Percentiles rank a stretch among this genome's conserved stretches.
Conservation (phyloP, 2,329 filamentous ascomycete species). For the Chaetomiaceae sp. region DNA sequence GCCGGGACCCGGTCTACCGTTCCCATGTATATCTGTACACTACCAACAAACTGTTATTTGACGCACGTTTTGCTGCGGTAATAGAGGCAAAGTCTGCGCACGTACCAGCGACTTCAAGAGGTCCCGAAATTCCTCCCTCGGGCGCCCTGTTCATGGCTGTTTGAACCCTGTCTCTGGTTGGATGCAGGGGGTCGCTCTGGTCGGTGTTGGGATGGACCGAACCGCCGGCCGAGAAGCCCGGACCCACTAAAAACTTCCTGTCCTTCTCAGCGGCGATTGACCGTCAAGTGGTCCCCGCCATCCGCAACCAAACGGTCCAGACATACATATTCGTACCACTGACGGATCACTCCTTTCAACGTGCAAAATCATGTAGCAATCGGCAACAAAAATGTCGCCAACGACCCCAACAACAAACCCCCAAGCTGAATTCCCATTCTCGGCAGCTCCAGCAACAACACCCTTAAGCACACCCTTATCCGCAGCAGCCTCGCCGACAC, state of each 20-base stretch:
- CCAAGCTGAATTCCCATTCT: conserved; percentile 2
- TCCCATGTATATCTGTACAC: conserved; percentile 11
- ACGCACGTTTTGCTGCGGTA: not conserved
- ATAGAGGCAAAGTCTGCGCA: not conserved
- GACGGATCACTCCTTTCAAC: not conserved
- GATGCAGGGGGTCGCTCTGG: no score
- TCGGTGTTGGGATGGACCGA: conserved; percentile 5
- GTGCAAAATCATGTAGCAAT: conserved; percentile 18
- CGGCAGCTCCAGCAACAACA: conserved; percentile 5
- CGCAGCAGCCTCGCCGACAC: not conserved
- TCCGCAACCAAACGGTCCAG: not conserved
- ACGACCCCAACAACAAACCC: not conserved
- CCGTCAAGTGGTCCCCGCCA: not conserved
- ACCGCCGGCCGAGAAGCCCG: conserved; percentile 1
- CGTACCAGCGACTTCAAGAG: not conserved
- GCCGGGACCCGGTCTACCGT: no score
- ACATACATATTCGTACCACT: no score
- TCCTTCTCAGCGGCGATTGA: not conserved
- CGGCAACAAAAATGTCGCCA: conserved; percentile 12
- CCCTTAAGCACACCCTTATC: not conserved
- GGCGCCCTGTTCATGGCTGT: no score
- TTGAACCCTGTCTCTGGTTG: no score
- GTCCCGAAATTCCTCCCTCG: no score
- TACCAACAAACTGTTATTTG: not conserved
- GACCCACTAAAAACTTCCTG: conserved; percentile 25